Evolutionary conservation across 805 yeast species (phyloP).

Genomic region (Metschnikowia bowlesiae): DNA sequence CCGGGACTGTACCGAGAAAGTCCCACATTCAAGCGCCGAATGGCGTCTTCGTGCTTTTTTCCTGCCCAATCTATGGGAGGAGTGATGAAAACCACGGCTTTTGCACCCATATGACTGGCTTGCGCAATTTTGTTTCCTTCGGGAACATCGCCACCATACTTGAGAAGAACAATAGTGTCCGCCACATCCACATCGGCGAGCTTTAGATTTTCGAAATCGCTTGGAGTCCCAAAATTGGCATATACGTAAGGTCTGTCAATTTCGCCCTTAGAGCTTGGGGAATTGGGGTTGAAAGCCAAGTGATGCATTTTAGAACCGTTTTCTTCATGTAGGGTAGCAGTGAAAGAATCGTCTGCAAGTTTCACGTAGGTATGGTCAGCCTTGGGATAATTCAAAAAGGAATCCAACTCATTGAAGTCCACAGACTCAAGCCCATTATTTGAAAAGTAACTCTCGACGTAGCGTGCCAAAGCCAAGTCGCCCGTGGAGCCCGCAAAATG

Average conservation of each 20-base stretch:
- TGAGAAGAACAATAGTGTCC: constrained; percentile 54
- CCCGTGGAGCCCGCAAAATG: constrained; percentile 89
- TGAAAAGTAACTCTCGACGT: constrained; percentile 54
- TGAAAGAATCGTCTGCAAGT: constrained; percentile 29
- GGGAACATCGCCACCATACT: constrained; percentile 46
- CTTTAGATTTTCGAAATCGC: constrained; percentile 47
- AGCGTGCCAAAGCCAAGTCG: constrained; percentile 66
- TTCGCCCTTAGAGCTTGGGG: constrained; percentile 48
- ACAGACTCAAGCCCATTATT: constrained; percentile 53
- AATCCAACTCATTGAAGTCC: constrained; percentile 47
- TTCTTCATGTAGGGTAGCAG: constrained; percentile 37
- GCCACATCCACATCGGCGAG: constrained; percentile 35
- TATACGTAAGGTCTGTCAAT: constrained; percentile 53
- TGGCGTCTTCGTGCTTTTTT: constrained; percentile 32
- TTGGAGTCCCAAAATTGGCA: constrained; percentile 59
- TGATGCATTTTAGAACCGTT: constrained; percentile 29
- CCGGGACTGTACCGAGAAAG: constrained; percentile 64
- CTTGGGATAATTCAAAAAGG: constrained; percentile 64
- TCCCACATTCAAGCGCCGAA: constrained; percentile 56
- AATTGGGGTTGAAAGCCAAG: constrained; percentile 65
- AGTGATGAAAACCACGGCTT: constrained; percentile 64
- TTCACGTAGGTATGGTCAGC: constrained; percentile 26
- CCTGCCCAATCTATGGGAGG: constrained; percentile 20
- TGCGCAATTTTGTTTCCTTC: constrained; percentile 36
- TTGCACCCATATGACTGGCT: constrained; percentile 56